phyloP scores from a whole-genome alignment of 306 rosid genomes.

The Nissolia schottii region DNA sequence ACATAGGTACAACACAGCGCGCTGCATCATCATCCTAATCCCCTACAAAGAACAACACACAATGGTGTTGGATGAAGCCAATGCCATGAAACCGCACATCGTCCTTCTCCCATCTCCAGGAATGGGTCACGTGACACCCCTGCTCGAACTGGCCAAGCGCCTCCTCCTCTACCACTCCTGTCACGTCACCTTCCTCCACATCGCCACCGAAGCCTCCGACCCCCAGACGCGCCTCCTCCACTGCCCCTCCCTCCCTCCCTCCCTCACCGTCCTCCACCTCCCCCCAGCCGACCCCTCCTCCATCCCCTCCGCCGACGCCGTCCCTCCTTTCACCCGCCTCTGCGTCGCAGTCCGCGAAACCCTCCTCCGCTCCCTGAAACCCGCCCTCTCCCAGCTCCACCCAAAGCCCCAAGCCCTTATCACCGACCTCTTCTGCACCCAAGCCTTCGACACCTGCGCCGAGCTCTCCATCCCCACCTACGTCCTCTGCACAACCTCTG shows the following conservation, averaged over 20 bases:
- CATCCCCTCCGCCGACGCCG: not conserved
- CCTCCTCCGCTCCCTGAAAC: conserved; percentile 21
- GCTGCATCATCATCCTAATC: no score
- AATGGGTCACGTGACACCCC: conserved; percentile 48
- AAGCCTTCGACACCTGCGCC: conserved; percentile 31
- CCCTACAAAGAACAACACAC: no score
- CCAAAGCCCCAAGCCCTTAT: conserved; percentile 31
- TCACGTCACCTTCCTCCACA: conserved; percentile 44
- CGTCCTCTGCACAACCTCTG: conserved; percentile 34
- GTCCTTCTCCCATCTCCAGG: conserved; percentile 42
- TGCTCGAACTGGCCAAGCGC: conserved; percentile 31
- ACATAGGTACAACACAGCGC: no score
- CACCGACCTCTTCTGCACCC: conserved; percentile 40
- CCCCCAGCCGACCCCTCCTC: conserved; percentile 12
- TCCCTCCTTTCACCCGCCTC: conserved; percentile 4
- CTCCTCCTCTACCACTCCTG: conserved; percentile 30
- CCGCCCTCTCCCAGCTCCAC: conserved; percentile 16
- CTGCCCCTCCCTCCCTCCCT: conserved; percentile 24
- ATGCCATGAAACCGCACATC: not conserved
- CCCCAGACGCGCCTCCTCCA: conserved; percentile 32
- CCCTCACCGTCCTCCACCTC: conserved; percentile 28
- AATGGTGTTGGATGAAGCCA: no score
- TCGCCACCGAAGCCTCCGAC: conserved; percentile 40
- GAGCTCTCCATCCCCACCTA: conserved; percentile 38
- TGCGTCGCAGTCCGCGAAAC: conserved; percentile 22